These are phyloP conservation scores for Gossypium thurberi DNA, from an alignment of 345 rosid species.

Conservation along the genomic window DNA sequence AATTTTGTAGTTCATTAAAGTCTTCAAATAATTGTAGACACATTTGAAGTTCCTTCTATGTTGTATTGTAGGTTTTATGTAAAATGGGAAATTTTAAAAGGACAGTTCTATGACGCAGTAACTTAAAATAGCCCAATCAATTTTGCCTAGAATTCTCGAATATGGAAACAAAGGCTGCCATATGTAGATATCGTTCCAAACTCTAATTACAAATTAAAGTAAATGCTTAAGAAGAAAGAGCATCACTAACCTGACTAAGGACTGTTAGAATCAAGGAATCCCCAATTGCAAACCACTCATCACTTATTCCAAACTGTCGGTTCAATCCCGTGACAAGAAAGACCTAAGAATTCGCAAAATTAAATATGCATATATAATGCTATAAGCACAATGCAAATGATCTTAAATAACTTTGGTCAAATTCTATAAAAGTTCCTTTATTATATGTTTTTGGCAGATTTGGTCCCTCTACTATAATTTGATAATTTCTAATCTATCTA, in stretches of 20 bases:
- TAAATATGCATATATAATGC: not conserved
- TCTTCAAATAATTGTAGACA: not conserved
- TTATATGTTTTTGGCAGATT: too few species aligned
- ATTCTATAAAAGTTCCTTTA: too few species aligned
- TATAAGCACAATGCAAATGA: not conserved
- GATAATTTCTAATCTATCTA: too few species aligned
- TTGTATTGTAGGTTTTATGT: not conserved
- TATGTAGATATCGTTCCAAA: not conserved
- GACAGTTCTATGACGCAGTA: not conserved
- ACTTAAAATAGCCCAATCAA: too few species aligned
- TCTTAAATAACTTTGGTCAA: not conserved
- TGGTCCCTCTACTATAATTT: too few species aligned
- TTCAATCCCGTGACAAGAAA: slow-evolving; percentile 82
- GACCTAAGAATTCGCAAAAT: slow-evolving; percentile 39
- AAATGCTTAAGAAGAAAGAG: not conserved
- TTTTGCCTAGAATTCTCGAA: not conserved
- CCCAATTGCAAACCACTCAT: slow-evolving; percentile 96
- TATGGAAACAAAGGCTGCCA: not conserved
- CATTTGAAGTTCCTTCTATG: not conserved
- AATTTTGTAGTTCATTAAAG: not conserved
- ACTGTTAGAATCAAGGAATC: slow-evolving; percentile 87
- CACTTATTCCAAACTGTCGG: slow-evolving; percentile 71
- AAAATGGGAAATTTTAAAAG: not conserved
- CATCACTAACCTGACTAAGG: slow-evolving; percentile 67
- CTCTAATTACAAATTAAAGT: slow-evolving; percentile 1